A percentile compares a stretch with the other conserved stretches of the same genome.
Conservation (phyloP, 768 basidiomycete genomes). For the Collybia nuda region DNA sequence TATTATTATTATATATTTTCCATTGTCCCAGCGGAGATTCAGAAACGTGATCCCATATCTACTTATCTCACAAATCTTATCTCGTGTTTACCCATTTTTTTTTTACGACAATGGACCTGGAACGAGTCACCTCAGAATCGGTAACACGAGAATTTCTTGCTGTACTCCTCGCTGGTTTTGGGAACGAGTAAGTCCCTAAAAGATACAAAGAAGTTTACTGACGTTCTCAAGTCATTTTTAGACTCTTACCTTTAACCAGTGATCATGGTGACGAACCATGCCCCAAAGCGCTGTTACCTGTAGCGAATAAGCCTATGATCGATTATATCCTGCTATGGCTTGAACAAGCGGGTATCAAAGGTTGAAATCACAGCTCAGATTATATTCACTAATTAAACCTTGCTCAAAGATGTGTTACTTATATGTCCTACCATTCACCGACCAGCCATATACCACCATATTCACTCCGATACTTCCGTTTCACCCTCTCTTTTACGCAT, state of each 20-base stretch:
- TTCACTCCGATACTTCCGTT: slow-evolving; percentile 64
- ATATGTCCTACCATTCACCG: slow-evolving; percentile 83
- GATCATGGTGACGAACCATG: slow-evolving; percentile 80
- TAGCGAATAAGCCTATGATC: slow-evolving; percentile 86
- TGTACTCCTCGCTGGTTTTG: slow-evolving; percentile 87
- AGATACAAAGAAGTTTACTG: slow-evolving; percentile 3
- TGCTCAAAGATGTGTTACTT: slow-evolving; percentile 71
- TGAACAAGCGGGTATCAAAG: slow-evolving; percentile 82
- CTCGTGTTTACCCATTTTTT: neutral
- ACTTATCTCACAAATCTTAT: neutral
- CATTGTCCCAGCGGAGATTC: slow-evolving; percentile 16
- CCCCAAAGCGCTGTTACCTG: slow-evolving; percentile 85
- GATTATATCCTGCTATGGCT: slow-evolving; percentile 85
- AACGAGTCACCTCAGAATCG: slow-evolving; percentile 26
- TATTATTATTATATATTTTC: slow-evolving; percentile 13
- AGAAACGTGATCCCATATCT: too few species aligned
- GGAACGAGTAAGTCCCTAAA: slow-evolving; percentile 64
- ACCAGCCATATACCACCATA: slow-evolving; percentile 75
- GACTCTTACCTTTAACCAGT: slow-evolving; percentile 71
- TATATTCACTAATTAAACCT: neutral
- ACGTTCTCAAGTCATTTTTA: slow-evolving; percentile 28
- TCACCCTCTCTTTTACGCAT: slow-evolving; percentile 68
- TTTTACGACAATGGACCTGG: neutral
- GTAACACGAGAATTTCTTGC: slow-evolving; percentile 81
- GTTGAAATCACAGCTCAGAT: slow-evolving; percentile 29